Conservation (phyloP, 2,329 filamentous ascomycete species). For the Erysiphe pulchra region DNA sequence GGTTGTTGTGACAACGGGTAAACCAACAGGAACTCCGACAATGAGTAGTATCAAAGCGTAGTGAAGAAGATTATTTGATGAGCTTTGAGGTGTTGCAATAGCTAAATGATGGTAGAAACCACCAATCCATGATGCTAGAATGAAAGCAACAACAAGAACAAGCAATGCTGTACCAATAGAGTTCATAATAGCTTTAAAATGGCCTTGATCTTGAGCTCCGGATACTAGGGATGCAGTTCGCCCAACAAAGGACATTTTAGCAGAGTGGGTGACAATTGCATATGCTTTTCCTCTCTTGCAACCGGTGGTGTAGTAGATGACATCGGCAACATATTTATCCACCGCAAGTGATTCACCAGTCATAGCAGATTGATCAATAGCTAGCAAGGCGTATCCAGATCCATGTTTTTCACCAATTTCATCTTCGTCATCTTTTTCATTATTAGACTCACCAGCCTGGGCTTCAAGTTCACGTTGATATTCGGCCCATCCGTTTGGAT, state of each 20-base stretch:
- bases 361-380: constrained; percentile 57
- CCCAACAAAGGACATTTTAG: constrained; percentile 51
- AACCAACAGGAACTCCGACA: constrained; percentile 56
- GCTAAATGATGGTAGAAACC: constrained; percentile 49
- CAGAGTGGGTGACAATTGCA: constrained; percentile 38
- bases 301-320: constrained; percentile 54
- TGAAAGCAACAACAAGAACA: constrained; percentile 55
- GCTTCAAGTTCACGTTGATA: constrained; percentile 39
- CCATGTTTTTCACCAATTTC: constrained; percentile 29
- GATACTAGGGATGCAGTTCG: constrained; percentile 49
- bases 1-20: constrained; percentile 55
- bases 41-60: constrained; percentile 48
- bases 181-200: constrained; percentile 70
- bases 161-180: constrained; percentile 49
- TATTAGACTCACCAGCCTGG: constrained; percentile 31
- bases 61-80: constrained; percentile 37
- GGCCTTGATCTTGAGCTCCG: constrained; percentile 49
- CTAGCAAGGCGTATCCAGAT: constrained; percentile 36
- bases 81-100: constrained; percentile 30
- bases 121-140: constrained; percentile 50
- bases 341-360: constrained; percentile 60
- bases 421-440: constrained; percentile 27
- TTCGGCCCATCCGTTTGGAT: constrained; percentile 38
- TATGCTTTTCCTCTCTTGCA: constrained; percentile 62
- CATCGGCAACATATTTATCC: constrained; percentile 54